Conservation (phyloP, 176 grass and related monocot species). For the Oryza longistaminata region DNA sequence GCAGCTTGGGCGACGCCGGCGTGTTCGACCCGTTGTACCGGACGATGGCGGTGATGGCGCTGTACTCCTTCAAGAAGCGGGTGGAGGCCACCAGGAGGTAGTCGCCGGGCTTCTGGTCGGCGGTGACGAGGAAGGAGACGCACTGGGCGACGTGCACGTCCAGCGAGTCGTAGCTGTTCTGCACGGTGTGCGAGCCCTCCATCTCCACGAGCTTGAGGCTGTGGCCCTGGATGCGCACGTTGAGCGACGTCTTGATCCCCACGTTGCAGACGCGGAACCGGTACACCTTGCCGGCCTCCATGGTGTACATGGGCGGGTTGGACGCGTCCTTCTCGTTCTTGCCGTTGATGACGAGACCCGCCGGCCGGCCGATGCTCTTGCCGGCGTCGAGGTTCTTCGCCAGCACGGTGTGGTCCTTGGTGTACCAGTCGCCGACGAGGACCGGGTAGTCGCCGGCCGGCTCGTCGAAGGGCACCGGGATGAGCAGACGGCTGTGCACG, state of each 20-base stretch:
- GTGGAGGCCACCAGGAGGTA: slow-evolving; percentile 73
- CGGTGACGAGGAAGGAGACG: slow-evolving; percentile 72
- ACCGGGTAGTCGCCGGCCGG: slow-evolving; percentile 68
- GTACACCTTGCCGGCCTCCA: slow-evolving; percentile 77
- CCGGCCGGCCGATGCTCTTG: slow-evolving; percentile 63
- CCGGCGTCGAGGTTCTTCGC: slow-evolving; percentile 61
- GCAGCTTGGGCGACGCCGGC: slow-evolving; percentile 56
- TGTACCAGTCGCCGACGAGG: slow-evolving; percentile 84
- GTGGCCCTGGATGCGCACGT: slow-evolving; percentile 82
- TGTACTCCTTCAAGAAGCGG: slow-evolving; percentile 71
- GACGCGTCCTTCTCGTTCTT: slow-evolving; percentile 61
- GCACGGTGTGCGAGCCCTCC: slow-evolving; percentile 94
- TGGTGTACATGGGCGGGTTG: slow-evolving; percentile 59
- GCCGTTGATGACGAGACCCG: slow-evolving; percentile 80
- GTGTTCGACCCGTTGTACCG: slow-evolving; percentile 66
- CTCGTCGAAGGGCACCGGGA: slow-evolving; percentile 74
- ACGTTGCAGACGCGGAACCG: slow-evolving; percentile 90
- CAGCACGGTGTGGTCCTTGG: slow-evolving; percentile 67
- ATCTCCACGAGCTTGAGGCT: slow-evolving; percentile 69
- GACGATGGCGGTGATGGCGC: slow-evolving; percentile 45
- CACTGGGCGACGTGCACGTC: slow-evolving; percentile 89
- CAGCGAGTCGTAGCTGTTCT: slow-evolving; percentile 70
- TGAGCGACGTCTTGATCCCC: slow-evolving; percentile 71
- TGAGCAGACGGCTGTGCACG: slow-evolving; percentile 84
- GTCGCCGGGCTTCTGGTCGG: slow-evolving; percentile 68